Conservation (phyloP, 2,329 filamentous ascomycete species). For the Polytolypa hystricis region DNA sequence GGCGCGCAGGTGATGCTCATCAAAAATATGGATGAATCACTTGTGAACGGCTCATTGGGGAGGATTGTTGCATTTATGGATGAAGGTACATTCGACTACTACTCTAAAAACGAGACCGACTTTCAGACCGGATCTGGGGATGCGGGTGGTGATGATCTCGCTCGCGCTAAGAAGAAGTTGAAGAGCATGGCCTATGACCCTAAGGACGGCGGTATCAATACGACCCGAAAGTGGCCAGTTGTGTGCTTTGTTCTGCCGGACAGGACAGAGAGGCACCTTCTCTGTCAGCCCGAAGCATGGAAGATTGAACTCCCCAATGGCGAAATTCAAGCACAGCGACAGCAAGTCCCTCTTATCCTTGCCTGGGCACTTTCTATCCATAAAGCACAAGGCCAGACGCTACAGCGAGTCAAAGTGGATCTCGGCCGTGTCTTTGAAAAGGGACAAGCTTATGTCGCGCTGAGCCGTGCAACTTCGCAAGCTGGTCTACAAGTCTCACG, state of each 20-base stretch:
- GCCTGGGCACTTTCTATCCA: conserved; percentile 97
- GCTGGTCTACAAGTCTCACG: conserved; percentile 75
- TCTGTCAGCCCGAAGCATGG: conserved; percentile 84
- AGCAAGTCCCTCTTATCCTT: conserved; percentile 75
- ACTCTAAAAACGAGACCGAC: conserved; percentile 45
- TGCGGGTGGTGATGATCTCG: conserved; percentile 33
- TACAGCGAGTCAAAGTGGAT: conserved; percentile 90
- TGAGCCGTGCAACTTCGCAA: conserved; percentile 84
- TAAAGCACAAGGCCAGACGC: conserved; percentile 91
- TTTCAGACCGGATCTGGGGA: conserved; percentile 41
- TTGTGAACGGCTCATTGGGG: conserved; percentile 90
- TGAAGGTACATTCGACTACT: conserved; percentile 49
- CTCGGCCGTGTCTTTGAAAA: conserved; percentile 90
- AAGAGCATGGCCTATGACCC: conserved; percentile 40
- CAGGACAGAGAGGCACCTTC: conserved; percentile 61
- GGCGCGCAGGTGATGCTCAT: conserved; percentile 99
- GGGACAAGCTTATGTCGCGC: conserved; percentile 91
- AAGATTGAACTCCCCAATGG: conserved; percentile 95
- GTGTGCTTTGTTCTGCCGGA: conserved; percentile 75
- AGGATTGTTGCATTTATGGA: conserved; percentile 75
- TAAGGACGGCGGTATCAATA: conserved; percentile 36
- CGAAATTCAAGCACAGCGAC: conserved; percentile 79
- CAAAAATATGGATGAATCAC: conserved; percentile 89
- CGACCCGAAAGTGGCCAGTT: conserved; percentile 59
- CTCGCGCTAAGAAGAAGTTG: conserved; percentile 44